Evolutionary conservation across 2,329 filamentous ascomycete species (phyloP).

Genomic region (Decorospora gaudefroyi): DNA sequence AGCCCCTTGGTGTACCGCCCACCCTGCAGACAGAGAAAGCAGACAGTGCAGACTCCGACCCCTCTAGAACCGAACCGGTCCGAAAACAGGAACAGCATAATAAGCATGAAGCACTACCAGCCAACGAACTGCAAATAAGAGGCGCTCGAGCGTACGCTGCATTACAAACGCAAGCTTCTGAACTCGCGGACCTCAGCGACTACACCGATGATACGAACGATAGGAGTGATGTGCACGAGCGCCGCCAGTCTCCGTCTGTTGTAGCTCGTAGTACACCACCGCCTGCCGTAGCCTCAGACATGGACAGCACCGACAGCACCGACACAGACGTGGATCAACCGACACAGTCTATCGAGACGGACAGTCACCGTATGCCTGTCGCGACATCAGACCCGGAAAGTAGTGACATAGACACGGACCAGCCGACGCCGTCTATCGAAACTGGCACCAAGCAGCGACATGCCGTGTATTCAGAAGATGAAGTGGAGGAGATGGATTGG

Average conservation of each 20-base stretch:
- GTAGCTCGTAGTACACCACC: neutral
- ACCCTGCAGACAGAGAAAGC: neutral
- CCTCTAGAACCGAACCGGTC: neutral
- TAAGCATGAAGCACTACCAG: constrained; percentile 5
- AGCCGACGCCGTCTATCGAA: constrained; percentile 3
- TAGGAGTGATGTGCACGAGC: constrained; percentile 1
- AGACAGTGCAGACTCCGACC: neutral
- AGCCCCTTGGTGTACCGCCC: constrained; percentile 1
- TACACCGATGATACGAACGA: constrained; percentile 6
- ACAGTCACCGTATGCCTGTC: neutral
- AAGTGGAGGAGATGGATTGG: constrained; percentile 18
- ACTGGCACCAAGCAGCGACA: neutral
- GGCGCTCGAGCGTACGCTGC: constrained; percentile 33
- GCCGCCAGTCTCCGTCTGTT: constrained; percentile 5
- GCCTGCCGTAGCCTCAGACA: neutral
- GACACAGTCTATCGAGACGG: constrained; percentile 7
- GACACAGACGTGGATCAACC: neutral
- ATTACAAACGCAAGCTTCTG: constrained; percentile 17
- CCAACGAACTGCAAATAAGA: constrained; percentile 25
- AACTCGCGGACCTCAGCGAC: neutral
- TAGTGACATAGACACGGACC: neutral
- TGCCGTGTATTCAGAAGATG: constrained; percentile 4
- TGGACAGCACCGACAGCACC: neutral
- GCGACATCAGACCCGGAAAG: constrained; percentile 1
- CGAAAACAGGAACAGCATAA: neutral